These are phyloP conservation scores for Hordeum vulgare DNA, from an alignment of 176 grass and related monocot species.

Conservation along the genomic window MorexV3_pseudomolecules_assembly NC_058521.1:84404584-84405083, in stretches of 20 bases:
- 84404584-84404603: background rate
- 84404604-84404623: background rate
- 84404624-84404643: background rate
- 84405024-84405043: background rate
- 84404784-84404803: constrained; percentile 65
- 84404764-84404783: constrained; percentile 70
- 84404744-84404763: constrained; percentile 82
- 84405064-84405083: background rate
- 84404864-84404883: background rate
- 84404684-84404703: background rate
- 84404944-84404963: constrained; percentile 6
- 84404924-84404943: background rate
- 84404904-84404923: constrained; percentile 10
- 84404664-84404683: background rate
- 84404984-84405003: background rate
- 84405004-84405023: background rate
- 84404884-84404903: background rate
- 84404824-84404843: constrained; percentile 98
- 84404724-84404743: constrained; percentile 22
- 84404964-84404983: background rate
- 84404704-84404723: background rate
- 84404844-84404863: constrained; percentile 66
- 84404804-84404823: constrained; percentile 72
- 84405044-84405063: background rate
- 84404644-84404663: background rate